Evolutionary conservation across 2,329 filamentous ascomycete species (phyloP), one percentile per base, ranked within the genome.

Genomic region (Diaporthe sp.): DNA sequence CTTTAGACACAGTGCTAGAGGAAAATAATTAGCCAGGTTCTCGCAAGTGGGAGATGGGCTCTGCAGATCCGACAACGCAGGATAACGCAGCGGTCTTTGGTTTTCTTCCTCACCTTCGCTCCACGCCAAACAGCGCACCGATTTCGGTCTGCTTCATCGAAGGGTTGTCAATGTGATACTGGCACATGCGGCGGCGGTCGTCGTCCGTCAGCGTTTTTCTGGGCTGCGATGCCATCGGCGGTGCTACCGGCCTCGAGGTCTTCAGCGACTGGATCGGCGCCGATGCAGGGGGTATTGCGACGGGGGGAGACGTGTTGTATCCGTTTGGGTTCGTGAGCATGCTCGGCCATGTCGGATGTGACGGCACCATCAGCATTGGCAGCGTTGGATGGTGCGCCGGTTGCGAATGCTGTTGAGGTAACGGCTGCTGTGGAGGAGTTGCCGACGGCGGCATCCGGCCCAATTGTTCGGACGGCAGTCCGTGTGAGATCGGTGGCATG

Each of bases 91-190:
- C 15, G 22, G 27, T 25, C 30, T 47, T 50, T 25, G 19, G 15
- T 51, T n/a, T 44, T 35, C 86, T 83, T 92, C 32, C 86, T 83
- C 92, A 98, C 97, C 97, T 98, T 93, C 97, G 88, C 86, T 99
- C 97, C 70, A 99, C 97, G 47, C 96, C 96, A 85, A 99, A 99
- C 82, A 95, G 92, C 74, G 93, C 93, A 84, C 97, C 97, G 84
- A 99, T 99, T 81, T 98, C 96, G 25, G 95, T 97, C 85, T 99
- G 97, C 85, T 98, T 98, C 59, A 95, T 92, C 65, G 91, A 93
- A 30, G 96, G 97, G 81, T 98, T 93, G 76, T 97, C 93, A 81
- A 97, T 94, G 79, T 96, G 94, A 83, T 96, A 98, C 81, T 95
- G 90, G 83, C 97, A 99, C 96, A 99, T 99, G 58, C 92, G 90